phyloP scores from a whole-genome alignment of 495 filamentous ascomycete genomes.

The Apiosordaria backusii region DNA sequence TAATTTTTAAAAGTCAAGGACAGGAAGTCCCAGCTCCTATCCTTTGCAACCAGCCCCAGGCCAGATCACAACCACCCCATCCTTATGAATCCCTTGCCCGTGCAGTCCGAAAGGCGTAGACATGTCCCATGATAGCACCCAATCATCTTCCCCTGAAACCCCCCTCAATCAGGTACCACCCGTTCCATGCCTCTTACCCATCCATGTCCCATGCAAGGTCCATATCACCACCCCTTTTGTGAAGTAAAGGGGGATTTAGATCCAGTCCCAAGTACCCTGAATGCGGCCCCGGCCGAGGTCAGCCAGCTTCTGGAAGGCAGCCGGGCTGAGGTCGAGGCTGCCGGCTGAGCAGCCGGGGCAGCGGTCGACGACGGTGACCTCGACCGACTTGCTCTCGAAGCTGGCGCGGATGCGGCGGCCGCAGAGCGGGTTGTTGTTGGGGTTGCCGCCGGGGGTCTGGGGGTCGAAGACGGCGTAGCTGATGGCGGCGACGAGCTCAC shows the following conservation, averaged over 20 bases:
- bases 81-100: not conserved
- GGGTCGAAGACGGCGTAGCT: constrained; percentile 12
- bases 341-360: constrained; percentile 9
- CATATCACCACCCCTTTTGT: not conserved
- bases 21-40: not conserved
- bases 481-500: not conserved
- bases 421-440: constrained; percentile 34
- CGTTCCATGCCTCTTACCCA: not conserved
- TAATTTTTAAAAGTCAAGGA: not conserved
- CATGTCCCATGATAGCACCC: not conserved
- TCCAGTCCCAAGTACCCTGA: constrained; percentile 36
- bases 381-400: constrained; percentile 26
- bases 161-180: not conserved
- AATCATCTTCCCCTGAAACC: not conserved
- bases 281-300: constrained; percentile 29
- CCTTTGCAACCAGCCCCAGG: not conserved
- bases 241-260: constrained; percentile 9
- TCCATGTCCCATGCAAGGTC: not conserved
- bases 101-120: not conserved
- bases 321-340: constrained; percentile 22
- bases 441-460: constrained; percentile 28
- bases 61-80: not conserved
- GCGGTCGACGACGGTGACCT: constrained; percentile 30
- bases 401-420: constrained; percentile 24
- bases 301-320: constrained; percentile 21